phyloP scores from a whole-genome alignment of 148 eudicot species.

The Rhododendron griersonianum region DNA sequence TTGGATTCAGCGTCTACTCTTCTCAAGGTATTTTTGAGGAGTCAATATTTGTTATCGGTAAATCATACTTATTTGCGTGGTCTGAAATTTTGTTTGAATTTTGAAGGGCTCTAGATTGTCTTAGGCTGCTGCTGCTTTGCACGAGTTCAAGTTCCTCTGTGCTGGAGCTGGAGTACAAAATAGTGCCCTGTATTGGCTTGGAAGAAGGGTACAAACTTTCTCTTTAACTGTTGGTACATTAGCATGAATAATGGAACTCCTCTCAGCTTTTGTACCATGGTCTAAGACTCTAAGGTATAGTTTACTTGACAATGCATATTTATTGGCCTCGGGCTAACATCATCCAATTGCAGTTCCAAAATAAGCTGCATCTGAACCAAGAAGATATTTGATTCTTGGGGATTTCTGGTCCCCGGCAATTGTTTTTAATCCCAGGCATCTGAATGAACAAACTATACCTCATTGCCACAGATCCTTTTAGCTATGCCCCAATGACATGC shows the following conservation, averaged over 20 bases:
- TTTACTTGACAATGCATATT: neutral
- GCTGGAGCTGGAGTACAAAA: constrained; percentile 40
- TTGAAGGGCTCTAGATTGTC: constrained; percentile 79
- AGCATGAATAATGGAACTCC: neutral
- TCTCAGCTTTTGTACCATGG: neutral
- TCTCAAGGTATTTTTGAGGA: constrained; percentile 60
- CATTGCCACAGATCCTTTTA: too few relatives aligned
- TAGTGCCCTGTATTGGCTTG: constrained; percentile 70
- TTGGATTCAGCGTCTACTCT: constrained; percentile 75
- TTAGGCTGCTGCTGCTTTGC: constrained; percentile 89
- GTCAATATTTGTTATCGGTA: neutral
- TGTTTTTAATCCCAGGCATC: neutral
- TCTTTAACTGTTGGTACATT: neutral
- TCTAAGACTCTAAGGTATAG: neutral
- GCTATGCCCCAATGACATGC: neutral
- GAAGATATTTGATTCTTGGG: neutral
- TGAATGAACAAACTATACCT: neutral
- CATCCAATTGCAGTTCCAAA: neutral
- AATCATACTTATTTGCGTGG: neutral
- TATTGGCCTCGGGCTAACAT: neutral
- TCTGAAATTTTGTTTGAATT: constrained; percentile 10
- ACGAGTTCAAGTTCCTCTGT: constrained; percentile 70
- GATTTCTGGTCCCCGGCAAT: neutral
- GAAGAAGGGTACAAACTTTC: constrained; percentile 65
- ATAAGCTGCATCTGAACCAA: constrained; percentile 2